These are phyloP conservation scores for Aspergillus floridensis DNA, from an alignment of 2,329 filamentous ascomycete species.

Conservation along the genomic window DNA sequence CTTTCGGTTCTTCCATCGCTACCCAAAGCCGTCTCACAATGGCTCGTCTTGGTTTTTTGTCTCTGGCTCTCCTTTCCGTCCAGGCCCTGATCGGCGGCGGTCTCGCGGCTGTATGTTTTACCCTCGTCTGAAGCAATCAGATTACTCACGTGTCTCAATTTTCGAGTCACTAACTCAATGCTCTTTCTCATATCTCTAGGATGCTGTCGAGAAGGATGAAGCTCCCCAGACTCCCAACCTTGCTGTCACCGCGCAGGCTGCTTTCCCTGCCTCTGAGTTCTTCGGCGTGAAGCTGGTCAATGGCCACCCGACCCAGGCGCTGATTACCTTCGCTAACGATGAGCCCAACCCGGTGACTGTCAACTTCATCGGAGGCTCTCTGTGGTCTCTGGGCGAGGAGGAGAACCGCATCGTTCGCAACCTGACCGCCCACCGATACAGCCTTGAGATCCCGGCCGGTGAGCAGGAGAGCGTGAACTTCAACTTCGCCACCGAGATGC, in stretches of 20 bases:
- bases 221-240: slow-evolving; percentile 62
- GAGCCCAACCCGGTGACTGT: slow-evolving; percentile 74
- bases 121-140: not conserved
- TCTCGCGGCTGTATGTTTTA: slow-evolving; percentile 56
- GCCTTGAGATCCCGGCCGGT: slow-evolving; percentile 70
- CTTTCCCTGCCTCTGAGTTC: slow-evolving; percentile 69
- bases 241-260: slow-evolving; percentile 55
- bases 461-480: slow-evolving; percentile 75
- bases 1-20: slow-evolving; percentile 12
- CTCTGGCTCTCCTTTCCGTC: slow-evolving; percentile 69
- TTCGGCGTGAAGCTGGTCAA: slow-evolving; percentile 97
- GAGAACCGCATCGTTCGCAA: slow-evolving; percentile 70
- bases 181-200: slow-evolving; percentile 28
- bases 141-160: slow-evolving; percentile 8
- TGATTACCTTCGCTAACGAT: slow-evolving; percentile 80
- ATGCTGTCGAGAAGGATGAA: slow-evolving; percentile 64
- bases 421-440: slow-evolving; percentile 74
- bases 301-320: slow-evolving; percentile 76
- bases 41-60: slow-evolving; percentile 70
- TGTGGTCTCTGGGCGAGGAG: slow-evolving; percentile 60
- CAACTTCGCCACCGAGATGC: slow-evolving; percentile 84
- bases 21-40: slow-evolving; percentile 49
- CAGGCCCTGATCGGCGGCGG: slow-evolving; percentile 65
- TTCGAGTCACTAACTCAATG: slow-evolving; percentile 23
- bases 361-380: slow-evolving; percentile 71